These are phyloP conservation scores for Paraphoma chrysanthemicola DNA, from an alignment of 2,329 filamentous ascomycete genomes.

Conservation along the genomic window DNA sequence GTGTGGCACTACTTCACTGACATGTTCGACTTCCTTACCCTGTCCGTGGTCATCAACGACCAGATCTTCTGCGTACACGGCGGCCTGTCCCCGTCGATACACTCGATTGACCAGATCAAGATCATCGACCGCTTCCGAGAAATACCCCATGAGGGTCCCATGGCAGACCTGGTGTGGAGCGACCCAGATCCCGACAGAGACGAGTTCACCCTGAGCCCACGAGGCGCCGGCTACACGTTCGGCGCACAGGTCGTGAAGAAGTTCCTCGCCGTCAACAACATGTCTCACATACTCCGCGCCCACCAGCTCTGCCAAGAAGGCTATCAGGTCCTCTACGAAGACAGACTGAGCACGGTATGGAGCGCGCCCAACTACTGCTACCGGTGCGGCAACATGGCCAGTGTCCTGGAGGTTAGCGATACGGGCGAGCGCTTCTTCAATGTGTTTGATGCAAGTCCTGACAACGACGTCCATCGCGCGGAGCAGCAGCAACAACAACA, in stretches of 20 bases:
- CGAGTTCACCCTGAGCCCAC: slow-evolving; percentile 92
- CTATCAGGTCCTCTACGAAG: slow-evolving; percentile 95
- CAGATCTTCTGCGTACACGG: slow-evolving; percentile 99
- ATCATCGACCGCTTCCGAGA: slow-evolving; percentile 99
- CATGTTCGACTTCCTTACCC: slow-evolving; percentile 98
- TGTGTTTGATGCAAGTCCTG: slow-evolving; percentile 94
- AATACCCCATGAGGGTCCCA: slow-evolving; percentile 97
- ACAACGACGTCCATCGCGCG: slow-evolving; percentile 86
- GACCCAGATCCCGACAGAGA: slow-evolving; percentile 97
- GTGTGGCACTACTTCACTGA: slow-evolving; percentile 99
- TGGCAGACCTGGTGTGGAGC: slow-evolving; percentile 99
- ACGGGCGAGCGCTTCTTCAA: slow-evolving; percentile 95
- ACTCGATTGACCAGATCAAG: slow-evolving; percentile 99
- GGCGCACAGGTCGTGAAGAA: slow-evolving; percentile 98
- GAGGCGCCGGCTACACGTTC: slow-evolving; percentile 96
- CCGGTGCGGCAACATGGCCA: slow-evolving; percentile 95
- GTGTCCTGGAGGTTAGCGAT: slow-evolving; percentile 94
- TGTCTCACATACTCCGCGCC: slow-evolving; percentile 97
- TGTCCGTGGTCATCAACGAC: slow-evolving; percentile 97
- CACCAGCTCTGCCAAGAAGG: slow-evolving; percentile 98
- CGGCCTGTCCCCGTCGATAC: slow-evolving; percentile 75
- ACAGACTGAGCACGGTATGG: slow-evolving; percentile 95
- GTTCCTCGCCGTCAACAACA: slow-evolving; percentile 94
- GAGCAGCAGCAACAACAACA: slow-evolving; percentile 78
- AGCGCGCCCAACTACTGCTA: slow-evolving; percentile 83